Evolutionary conservation across 306 rosid species (phyloP), one percentile per base, ranked within the genome.

Genomic region (Fragaria vesca): DNA sequence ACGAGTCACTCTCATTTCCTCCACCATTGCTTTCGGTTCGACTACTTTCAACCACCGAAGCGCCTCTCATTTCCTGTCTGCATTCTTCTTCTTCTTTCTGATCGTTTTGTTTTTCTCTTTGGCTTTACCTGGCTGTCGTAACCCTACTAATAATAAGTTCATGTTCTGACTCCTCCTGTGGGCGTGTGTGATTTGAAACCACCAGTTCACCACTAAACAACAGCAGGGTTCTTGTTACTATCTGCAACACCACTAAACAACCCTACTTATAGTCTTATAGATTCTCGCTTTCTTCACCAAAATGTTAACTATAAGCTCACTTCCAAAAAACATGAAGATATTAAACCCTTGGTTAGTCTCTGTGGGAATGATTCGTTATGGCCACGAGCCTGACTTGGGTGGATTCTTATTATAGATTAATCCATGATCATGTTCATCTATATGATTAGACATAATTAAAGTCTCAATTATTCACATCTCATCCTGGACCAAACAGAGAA

Each of bases 31-130:
- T 74, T 60, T 40, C 69, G 5, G 0, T 57, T 73, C 1, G 55
- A 69, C 57, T 68, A 68, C 32, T 68, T 21, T 42, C n/a, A 8
- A 69, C 38, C 54, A 24, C 48, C 38, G 28, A 43, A 69, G 72
- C 54, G 10, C 24, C 28, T 7, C 58, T 38, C 5, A 32, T 13
- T 21, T 47, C 74, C 38, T 17, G 26, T 38, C 71, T n/a, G 76
- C 65, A 34, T 12, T 52, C 47, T 11, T 38, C 66, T 51, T 36
- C 42, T 26, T 71, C 62, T 30, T 58, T 21, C 32, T 58, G 9
- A 58, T 3, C 43, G 21, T 65, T 32, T 7, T 4, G 18, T 9
- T 57, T 40, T 73, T 42, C 54, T 51, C 51, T 21, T 2, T 21
- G 38, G n/a, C 48, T 10, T 57, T 12, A 47, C 11, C 15, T 36